phyloP scores from a whole-genome alignment of 2,329 filamentous ascomycete species.

The Diplodia corticola region DNA sequence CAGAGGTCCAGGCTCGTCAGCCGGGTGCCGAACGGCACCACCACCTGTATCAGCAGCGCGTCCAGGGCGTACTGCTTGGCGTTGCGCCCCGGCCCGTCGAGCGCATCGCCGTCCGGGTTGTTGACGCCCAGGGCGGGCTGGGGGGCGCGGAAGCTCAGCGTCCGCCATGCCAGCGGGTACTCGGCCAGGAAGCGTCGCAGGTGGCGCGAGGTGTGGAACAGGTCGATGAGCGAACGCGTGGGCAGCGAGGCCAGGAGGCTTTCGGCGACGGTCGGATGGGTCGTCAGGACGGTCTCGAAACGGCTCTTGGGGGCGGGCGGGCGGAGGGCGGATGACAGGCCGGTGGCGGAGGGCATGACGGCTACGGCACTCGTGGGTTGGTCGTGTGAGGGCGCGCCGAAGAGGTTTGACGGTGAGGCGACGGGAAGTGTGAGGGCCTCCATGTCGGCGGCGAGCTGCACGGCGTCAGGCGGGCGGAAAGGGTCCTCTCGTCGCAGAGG shows the following conservation, averaged over 20 bases:
- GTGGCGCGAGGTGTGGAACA: conserved; percentile 59
- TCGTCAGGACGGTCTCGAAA: conserved; percentile 58
- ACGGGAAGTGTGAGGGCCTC: conserved; percentile 9
- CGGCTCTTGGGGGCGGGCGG: conserved; percentile 27
- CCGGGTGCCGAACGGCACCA: conserved; percentile 58
- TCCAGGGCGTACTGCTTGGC: conserved; percentile 61
- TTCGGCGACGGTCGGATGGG: conserved; percentile 59
- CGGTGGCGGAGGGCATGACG: background rate
- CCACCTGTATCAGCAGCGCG: conserved; percentile 56
- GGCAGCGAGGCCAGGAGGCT: conserved; percentile 59
- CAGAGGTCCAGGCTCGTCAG: conserved; percentile 60
- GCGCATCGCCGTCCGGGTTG: conserved; percentile 41
- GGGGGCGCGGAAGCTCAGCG: conserved; percentile 59
- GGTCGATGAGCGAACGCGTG: conserved; percentile 56
- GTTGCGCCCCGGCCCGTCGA: conserved; percentile 47
- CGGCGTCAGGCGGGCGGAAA: background rate
- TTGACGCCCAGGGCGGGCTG: conserved; percentile 39
- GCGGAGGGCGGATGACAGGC: background rate
- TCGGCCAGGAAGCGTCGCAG: conserved; percentile 55
- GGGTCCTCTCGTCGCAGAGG: conserved; percentile 9
- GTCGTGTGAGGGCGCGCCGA: conserved; percentile 11
- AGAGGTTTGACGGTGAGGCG: conserved; percentile 17
- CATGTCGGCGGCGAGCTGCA: conserved; percentile 2
- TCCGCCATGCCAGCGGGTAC: conserved; percentile 63
- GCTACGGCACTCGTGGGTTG: background rate